A percentile compares a stretch with the other conserved stretches of the same genome.
Conservation (phyloP, 805 yeast species). For the Jamesozyma rosinii region DNA sequence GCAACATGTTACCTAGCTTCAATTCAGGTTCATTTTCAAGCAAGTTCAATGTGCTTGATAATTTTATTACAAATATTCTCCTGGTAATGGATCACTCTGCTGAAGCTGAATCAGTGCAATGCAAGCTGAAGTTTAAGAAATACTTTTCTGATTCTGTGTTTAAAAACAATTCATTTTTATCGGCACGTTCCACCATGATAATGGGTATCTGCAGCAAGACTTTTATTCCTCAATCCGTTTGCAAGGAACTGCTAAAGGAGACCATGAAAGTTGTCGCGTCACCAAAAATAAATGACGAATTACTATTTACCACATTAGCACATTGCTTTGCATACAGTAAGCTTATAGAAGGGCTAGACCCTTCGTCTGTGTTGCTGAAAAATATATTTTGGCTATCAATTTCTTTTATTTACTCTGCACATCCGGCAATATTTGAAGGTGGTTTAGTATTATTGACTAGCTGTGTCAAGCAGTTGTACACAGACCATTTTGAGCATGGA, state of each 20-base stretch:
- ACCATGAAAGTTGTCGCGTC: conserved; percentile 31
- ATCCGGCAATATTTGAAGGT: conserved; percentile 33
- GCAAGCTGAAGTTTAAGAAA: conserved; percentile 60
- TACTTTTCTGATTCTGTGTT: conserved; percentile 56
- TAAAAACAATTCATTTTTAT: conserved; percentile 46
- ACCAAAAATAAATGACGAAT: conserved; percentile 28
- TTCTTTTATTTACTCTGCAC: conserved; percentile 27
- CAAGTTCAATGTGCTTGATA: conserved; percentile 41
- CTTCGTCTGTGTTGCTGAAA: conserved; percentile 23
- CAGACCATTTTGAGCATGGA: conserved; percentile 24
- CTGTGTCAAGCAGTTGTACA: conserved; percentile 28
- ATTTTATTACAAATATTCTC: conserved; percentile 47
- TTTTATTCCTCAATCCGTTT: conserved; percentile 53
- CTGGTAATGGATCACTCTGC: conserved; percentile 42
- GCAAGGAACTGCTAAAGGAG: conserved; percentile 25
- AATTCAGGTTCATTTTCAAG: conserved; percentile 33
- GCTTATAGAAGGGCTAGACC: conserved; percentile 32
- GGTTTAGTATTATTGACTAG: conserved; percentile 34
- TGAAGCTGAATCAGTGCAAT: conserved; percentile 39
- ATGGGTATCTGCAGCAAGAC: conserved; percentile 58
- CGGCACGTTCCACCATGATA: conserved; percentile 57
- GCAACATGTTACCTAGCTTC: conserved; percentile 29
- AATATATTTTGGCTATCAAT: conserved; percentile 34
- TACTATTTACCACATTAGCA: conserved; percentile 28
- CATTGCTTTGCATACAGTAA: conserved; percentile 35